phyloP scores from a whole-genome alignment of 306 rosid species.

The Lathyrus aphaca region DNA sequence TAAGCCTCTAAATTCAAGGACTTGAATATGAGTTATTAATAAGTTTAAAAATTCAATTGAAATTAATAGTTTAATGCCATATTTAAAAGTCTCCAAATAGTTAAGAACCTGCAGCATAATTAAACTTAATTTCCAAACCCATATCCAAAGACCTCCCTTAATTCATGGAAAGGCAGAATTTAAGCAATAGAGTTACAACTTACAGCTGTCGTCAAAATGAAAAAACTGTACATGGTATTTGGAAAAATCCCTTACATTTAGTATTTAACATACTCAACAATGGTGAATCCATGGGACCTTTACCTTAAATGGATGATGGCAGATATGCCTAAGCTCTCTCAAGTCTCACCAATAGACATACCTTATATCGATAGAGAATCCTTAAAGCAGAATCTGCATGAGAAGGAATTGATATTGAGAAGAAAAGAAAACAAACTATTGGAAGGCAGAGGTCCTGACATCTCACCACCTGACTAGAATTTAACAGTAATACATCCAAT shows the following conservation, averaged over 20 bases:
- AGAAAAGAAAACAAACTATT: constrained; percentile 30
- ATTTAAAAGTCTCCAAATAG: neutral
- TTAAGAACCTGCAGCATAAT: neutral
- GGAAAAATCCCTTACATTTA: constrained; percentile 31
- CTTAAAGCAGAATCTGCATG: constrained; percentile 43
- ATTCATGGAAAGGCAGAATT: constrained; percentile 31
- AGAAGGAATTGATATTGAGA: constrained; percentile 30
- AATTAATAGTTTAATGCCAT: no score
- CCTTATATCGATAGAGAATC: constrained; percentile 35
- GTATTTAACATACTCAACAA: constrained; percentile 30
- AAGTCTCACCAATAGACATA: constrained; percentile 22
- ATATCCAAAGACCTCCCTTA: constrained; percentile 2
- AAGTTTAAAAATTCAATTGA: neutral
- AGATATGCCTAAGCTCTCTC: constrained; percentile 33
- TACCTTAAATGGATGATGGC: constrained; percentile 38
- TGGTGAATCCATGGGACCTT: constrained; percentile 39
- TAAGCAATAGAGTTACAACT: constrained; percentile 28
- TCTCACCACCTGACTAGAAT: constrained; percentile 50
- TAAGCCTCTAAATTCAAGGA: neutral
- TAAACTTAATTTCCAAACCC: neutral
- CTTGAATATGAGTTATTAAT: neutral
- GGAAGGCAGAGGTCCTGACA: constrained; percentile 35
- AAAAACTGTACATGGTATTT: constrained; percentile 47
- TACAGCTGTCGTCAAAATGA: constrained; percentile 28
- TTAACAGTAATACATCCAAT: constrained; percentile 40